phyloP scores from a whole-genome alignment of 2,329 filamentous ascomycete genomes.

The Venturia asperata region DNA sequence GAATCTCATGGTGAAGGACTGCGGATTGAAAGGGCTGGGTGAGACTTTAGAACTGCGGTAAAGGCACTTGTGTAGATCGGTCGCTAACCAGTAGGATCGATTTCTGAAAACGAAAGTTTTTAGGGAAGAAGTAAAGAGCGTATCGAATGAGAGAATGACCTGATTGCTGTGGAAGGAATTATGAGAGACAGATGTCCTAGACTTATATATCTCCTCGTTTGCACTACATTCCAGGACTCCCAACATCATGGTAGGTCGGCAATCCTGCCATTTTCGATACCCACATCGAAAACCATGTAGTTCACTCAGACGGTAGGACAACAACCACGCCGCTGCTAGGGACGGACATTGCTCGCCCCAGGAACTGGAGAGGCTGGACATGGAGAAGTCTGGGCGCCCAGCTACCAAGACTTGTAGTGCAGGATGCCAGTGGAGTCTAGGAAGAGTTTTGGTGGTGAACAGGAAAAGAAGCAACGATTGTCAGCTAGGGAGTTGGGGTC shows the following conservation, averaged over 20 bases:
- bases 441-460: not conserved
- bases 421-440: not conserved
- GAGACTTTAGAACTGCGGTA: not conserved
- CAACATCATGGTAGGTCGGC: not conserved
- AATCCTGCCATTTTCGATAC: not conserved
- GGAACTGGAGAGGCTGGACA: not conserved
- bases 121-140: not conserved
- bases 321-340: not conserved
- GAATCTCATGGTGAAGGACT: not conserved
- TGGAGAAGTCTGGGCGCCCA: slow-evolving; percentile 5
- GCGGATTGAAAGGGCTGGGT: not conserved
- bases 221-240: not conserved
- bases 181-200: not conserved
- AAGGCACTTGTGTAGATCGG: not conserved
- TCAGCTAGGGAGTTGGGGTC: not conserved
- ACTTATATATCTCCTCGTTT: not conserved
- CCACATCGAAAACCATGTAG: not conserved
- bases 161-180: not conserved
- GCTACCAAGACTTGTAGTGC: not conserved
- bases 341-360: slow-evolving; percentile 5
- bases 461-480: not conserved
- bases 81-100: slow-evolving; percentile 6
- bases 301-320: not conserved
- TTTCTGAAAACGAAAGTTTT: not conserved
- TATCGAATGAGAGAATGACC: slow-evolving; percentile 6